phyloP scores from a whole-genome alignment of 345 rosid species.

The Odontarrhena argentea region DNA sequence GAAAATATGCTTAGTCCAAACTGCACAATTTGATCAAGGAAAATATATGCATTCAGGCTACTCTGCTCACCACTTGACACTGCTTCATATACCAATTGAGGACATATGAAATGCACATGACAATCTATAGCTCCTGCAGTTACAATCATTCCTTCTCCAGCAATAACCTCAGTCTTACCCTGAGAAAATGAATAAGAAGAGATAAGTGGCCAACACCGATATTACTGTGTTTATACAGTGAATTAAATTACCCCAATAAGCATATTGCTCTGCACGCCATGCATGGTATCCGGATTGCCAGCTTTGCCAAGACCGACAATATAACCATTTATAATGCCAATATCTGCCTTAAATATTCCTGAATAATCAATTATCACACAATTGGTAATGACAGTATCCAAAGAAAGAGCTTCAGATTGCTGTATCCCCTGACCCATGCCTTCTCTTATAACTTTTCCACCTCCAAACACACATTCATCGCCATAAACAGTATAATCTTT shows the following conservation, averaged over 20 bases:
- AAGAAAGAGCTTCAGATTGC: constrained; percentile 48
- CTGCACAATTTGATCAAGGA: not conserved
- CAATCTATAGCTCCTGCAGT: constrained; percentile 98
- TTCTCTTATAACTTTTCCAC: constrained; percentile 97
- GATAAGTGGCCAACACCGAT: constrained; percentile 12
- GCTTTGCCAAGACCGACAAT: constrained; percentile 80
- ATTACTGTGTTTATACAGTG: constrained; percentile 15
- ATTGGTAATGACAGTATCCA: constrained; percentile 84
- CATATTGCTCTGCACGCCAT: constrained; percentile 58
- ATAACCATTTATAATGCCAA: constrained; percentile 74
- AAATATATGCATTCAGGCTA: constrained; percentile 19
- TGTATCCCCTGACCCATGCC: constrained; percentile 93
- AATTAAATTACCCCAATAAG: constrained; percentile 70
- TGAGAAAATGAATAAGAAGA: constrained; percentile 36
- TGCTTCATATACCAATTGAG: constrained; percentile 87
- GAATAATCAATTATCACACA: constrained; percentile 81
- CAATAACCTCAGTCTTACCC: constrained; percentile 90
- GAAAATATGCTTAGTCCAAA: not conserved
- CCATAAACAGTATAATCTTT: constrained; percentile 76
- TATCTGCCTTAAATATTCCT: constrained; percentile 89
- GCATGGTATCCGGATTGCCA: constrained; percentile 89
- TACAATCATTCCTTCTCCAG: constrained; percentile 88
- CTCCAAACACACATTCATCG: constrained; percentile 97
- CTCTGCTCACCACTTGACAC: constrained; percentile 85
- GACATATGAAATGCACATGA: constrained; percentile 98